Percentiles rank a stretch among this genome's conserved stretches.
Evolutionary conservation across 2,329 filamentous ascomycete genomes (phyloP).

Genomic region (Lecanoromycetidae sp.): DNA sequence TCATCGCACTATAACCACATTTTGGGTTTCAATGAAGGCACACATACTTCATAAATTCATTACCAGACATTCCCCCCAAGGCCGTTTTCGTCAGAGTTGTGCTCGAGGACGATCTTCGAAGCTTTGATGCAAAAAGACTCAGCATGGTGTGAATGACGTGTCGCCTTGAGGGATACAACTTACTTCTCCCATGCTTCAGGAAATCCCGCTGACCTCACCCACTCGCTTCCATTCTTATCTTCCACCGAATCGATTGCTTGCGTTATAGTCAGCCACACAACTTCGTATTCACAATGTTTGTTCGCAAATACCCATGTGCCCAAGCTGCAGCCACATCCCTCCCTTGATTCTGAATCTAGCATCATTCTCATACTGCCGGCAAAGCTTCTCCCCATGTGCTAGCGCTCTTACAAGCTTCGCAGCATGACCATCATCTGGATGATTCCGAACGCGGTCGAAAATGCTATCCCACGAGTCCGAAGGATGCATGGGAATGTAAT

Average conservation of each 20-base stretch:
- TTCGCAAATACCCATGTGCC: constrained; percentile 28
- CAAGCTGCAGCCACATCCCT: constrained; percentile 35
- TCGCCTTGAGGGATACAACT: constrained; percentile 4
- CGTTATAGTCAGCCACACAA: constrained; percentile 1
- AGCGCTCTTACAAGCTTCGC: constrained; percentile 64
- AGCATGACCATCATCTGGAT: constrained; percentile 67
- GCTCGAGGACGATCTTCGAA: constrained; percentile 7
- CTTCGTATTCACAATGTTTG: no score
- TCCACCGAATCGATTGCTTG: constrained; percentile 12
- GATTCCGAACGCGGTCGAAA: constrained; percentile 34
- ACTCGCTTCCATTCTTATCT: constrained; percentile 2
- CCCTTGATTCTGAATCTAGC: constrained; percentile 27
- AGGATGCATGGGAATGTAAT: constrained; percentile 44
- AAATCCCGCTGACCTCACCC: constrained; percentile 14
- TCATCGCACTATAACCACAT: no score
- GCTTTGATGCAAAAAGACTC: not conserved
- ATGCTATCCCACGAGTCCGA: constrained; percentile 32
- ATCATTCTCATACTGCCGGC: constrained; percentile 26
- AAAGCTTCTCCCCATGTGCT: constrained; percentile 48
- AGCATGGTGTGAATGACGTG: not conserved
- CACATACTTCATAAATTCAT: not conserved
- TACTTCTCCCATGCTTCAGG: constrained; percentile 13
- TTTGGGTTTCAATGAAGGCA: not conserved
- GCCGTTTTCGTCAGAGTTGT: not conserved
- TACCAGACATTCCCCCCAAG: not conserved